Percentiles rank a stretch among this genome's conserved stretches.
phyloP scores from a whole-genome alignment of 768 basidiomycete genomes.

The Auricularia cornea region DNA sequence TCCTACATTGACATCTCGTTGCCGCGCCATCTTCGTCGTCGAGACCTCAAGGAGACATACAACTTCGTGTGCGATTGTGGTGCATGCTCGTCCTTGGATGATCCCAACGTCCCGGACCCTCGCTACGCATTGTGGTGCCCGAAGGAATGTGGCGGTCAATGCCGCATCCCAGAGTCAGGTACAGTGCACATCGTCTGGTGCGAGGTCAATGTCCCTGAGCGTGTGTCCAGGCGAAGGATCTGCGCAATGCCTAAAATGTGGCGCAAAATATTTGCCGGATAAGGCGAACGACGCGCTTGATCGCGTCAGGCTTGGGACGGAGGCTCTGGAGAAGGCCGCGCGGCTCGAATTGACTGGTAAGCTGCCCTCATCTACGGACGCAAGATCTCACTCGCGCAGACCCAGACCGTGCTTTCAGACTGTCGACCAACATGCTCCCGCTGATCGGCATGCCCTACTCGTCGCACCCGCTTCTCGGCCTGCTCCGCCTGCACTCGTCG shows the following conservation, averaged over 20 bases:
- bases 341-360: slow-evolving; percentile 51
- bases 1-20: slow-evolving; percentile 82
- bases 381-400: slow-evolving; percentile 33
- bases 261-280: slow-evolving; percentile 28
- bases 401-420: slow-evolving; percentile 43
- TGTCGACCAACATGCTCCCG: slow-evolving; percentile 58
- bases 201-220: not conserved
- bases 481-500: slow-evolving; percentile 62
- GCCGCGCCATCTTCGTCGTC: slow-evolving; percentile 46
- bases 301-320: slow-evolving; percentile 58
- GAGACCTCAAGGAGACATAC: slow-evolving; percentile 61
- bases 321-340: slow-evolving; percentile 67
- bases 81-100: slow-evolving; percentile 35
- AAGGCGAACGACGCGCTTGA: slow-evolving; percentile 51
- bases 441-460: slow-evolving; percentile 61
- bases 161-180: slow-evolving; percentile 23
- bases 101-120: slow-evolving; percentile 39
- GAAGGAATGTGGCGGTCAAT: slow-evolving; percentile 55
- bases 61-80: slow-evolving; percentile 65
- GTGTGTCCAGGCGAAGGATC: not conserved
- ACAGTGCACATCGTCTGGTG: not conserved
- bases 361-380: slow-evolving; percentile 6
- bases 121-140: slow-evolving; percentile 65
- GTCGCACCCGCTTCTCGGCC: slow-evolving; percentile 68
- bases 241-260: slow-evolving; percentile 44